Percentiles rank a stretch among this genome's conserved stretches.
Conservation (phyloP, 208 protist species). For the Trypanosoma cruzi region DNA sequence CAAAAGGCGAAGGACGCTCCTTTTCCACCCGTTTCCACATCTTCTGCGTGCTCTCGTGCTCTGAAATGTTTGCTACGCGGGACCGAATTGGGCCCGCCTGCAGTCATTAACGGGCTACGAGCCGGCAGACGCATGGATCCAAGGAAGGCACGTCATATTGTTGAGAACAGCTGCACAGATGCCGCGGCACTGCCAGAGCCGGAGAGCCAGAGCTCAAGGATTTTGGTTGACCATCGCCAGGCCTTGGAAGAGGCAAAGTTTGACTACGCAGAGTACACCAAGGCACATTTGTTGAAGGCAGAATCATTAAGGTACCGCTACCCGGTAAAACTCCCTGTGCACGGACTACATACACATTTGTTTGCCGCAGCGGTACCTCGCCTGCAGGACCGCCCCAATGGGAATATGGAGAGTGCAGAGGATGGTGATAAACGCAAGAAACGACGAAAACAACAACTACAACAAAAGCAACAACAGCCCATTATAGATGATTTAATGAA, state of each 20-base stretch:
- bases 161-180: slow-evolving; percentile 23
- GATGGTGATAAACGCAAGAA: background rate
- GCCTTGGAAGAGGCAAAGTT: slow-evolving; percentile 38
- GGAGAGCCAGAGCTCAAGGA: slow-evolving; percentile 57
- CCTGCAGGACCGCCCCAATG: slow-evolving; percentile 3
- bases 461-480: slow-evolving; percentile 5
- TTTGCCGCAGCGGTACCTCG: slow-evolving; percentile 34
- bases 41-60: background rate
- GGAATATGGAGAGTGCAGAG: background rate
- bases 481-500: slow-evolving; percentile 69
- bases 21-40: background rate
- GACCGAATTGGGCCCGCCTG: slow-evolving; percentile 39
- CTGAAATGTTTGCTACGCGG: slow-evolving; percentile 19
- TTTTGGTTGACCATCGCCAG: slow-evolving; percentile 53
- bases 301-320: slow-evolving; percentile 66
- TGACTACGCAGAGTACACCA: slow-evolving; percentile 56
- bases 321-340: slow-evolving; percentile 52
- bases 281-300: slow-evolving; percentile 58
- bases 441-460: background rate
- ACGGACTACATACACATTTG: slow-evolving; percentile 51
- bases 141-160: slow-evolving; percentile 40
- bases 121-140: slow-evolving; percentile 72
- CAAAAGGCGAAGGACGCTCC: background rate
- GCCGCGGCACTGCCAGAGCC: background rate
- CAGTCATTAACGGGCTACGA: slow-evolving; percentile 53